Percentiles rank a stretch among this genome's conserved stretches.
phyloP scores from a whole-genome alignment of 1,139 yeast genomes.

The Taphrina sp. region DNA sequence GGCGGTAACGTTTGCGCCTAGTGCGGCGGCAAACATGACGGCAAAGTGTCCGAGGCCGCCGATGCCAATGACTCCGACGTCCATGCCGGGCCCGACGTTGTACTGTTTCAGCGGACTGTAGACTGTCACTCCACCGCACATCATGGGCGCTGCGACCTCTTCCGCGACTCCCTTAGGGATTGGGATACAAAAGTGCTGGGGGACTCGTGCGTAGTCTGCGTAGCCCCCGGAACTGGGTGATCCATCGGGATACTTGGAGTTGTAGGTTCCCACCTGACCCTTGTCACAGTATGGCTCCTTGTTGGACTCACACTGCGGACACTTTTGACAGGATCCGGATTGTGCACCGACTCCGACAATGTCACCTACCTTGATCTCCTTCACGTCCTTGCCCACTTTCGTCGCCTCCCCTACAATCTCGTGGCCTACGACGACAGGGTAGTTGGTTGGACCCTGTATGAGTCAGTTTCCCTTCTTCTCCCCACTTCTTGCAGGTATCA shows the following conservation, averaged over 20 bases:
- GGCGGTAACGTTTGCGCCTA: conserved; percentile 55
- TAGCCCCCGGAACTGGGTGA: conserved; percentile 57
- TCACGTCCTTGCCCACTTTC: conserved; percentile 53
- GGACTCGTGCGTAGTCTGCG: conserved; percentile 56
- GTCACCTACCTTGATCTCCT: conserved; percentile 53
- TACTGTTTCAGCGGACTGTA: conserved; percentile 57
- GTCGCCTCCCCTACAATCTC: conserved; percentile 60
- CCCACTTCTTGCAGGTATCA: too few species aligned
- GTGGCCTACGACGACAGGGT: conserved; percentile 50
- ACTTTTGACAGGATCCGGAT: conserved; percentile 51
- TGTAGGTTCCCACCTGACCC: conserved; percentile 49
- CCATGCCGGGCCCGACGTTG: conserved; percentile 52
- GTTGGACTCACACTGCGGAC: conserved; percentile 51
- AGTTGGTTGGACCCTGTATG: conserved; percentile 46
- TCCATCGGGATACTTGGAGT: conserved; percentile 39
- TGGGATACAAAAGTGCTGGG: conserved; percentile 55
- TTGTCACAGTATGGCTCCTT: conserved; percentile 55
- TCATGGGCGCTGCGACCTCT: conserved; percentile 58
- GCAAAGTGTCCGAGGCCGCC: conserved; percentile 62
- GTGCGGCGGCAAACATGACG: conserved; percentile 53
- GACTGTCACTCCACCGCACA: conserved; percentile 68
- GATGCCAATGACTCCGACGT: conserved; percentile 55
- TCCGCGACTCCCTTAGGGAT: conserved; percentile 56
- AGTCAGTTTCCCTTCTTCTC: too few species aligned
- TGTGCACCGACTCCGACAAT: conserved; percentile 65